Evolutionary conservation across 352 stramenopile genomes (phyloP).

Genomic region (Phytophthora sp.): DNA sequence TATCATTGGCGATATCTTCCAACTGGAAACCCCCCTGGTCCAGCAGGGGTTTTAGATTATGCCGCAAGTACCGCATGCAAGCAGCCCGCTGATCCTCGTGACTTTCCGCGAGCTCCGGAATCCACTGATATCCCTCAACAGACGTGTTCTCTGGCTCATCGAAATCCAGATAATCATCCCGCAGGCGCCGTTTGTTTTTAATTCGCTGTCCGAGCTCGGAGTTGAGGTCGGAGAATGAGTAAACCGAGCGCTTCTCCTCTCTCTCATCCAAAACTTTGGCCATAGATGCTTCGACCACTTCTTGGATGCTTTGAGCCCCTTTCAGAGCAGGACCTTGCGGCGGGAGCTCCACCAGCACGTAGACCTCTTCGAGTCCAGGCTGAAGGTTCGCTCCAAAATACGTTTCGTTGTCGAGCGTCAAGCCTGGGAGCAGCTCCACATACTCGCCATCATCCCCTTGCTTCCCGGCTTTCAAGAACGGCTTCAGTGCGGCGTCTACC

Average conservation of each 20-base stretch:
- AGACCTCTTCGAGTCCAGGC: conserved; percentile 12
- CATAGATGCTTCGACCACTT: background rate
- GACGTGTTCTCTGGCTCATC: conserved; percentile 35
- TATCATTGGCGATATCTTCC: conserved; percentile 24
- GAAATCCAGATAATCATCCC: conserved; percentile 14
- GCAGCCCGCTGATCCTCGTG: conserved; percentile 20
- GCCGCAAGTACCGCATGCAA: conserved; percentile 35
- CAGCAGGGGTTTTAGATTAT: conserved; percentile 34
- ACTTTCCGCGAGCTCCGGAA: conserved; percentile 14
- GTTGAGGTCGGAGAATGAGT: too few relatives aligned
- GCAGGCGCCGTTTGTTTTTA: conserved; percentile 23
- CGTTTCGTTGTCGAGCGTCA: conserved; percentile 20
- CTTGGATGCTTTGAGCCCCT: background rate
- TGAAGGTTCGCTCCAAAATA: background rate
- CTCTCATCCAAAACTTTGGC: background rate
- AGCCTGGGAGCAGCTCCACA: conserved; percentile 8
- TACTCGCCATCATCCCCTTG: conserved; percentile 6
- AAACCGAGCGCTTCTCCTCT: too few relatives aligned
- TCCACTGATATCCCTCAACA: conserved; percentile 25
- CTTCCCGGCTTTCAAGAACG: conserved; percentile 9
- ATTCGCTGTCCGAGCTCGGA: too few relatives aligned
- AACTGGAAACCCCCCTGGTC: too few relatives aligned
- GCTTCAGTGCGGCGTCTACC: conserved; percentile 8
- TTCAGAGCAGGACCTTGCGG: background rate
- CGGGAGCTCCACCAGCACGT: background rate